These are phyloP conservation scores for Metschnikowia cerradonensis DNA, from an alignment of 805 yeast genomes.

Conservation along the genomic window DNA sequence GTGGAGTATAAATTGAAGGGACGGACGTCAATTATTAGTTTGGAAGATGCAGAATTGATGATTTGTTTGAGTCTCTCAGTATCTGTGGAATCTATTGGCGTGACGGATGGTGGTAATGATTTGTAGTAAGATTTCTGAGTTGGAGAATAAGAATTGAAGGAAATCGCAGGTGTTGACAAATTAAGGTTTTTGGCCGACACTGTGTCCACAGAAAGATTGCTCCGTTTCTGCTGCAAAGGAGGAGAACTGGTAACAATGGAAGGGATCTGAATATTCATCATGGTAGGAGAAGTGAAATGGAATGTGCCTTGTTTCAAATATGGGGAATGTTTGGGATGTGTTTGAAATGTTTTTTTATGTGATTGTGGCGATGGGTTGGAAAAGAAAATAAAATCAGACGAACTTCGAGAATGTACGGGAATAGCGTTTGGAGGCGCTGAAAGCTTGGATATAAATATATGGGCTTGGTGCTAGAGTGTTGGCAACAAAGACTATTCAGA, in stretches of 20 bases:
- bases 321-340: neutral
- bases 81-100: constrained; percentile 10
- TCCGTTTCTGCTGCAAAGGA: neutral
- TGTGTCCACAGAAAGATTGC: constrained; percentile 2
- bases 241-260: neutral
- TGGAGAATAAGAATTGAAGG: constrained; percentile 13
- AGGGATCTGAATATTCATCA: constrained; percentile 4
- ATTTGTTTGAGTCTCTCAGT: constrained; percentile 4
- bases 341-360: neutral
- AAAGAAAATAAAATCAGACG: neutral
- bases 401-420: neutral
- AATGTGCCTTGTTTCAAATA: neutral
- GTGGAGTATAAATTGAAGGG: constrained; percentile 34
- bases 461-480: neutral
- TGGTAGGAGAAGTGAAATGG: neutral
- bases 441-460: neutral
- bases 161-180: neutral
- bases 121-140: constrained; percentile 15
- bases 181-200: neutral
- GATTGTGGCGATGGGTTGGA: neutral
- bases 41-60: neutral
- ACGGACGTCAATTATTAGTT: constrained; percentile 34
- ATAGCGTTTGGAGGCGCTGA: neutral
- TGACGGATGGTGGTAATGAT: constrained; percentile 12
- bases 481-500: neutral